Evolutionary conservation across 2,329 filamentous ascomycete species (phyloP), one percentile per base, ranked within the genome.

Genomic region (Ophiostoma himal-ulmi): DNA sequence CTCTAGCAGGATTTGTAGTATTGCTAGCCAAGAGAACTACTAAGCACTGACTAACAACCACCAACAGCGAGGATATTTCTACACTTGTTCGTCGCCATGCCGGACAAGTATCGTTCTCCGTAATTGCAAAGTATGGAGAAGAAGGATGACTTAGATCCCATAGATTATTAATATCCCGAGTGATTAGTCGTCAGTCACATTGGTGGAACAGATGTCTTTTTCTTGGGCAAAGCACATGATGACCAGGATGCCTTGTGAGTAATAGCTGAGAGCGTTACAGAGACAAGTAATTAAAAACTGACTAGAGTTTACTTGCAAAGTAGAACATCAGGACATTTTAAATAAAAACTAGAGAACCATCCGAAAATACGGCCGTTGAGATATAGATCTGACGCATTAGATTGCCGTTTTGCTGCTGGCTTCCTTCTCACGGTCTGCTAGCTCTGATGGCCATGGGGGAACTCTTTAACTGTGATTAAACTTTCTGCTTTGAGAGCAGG

Each of bases 361-460:
- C 57, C 57, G 57, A 62, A 62, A 60, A 34, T 17, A 62, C 57
- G 57, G 52, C 52, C 52, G 57, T 62, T 30, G 26, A 13, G 57
- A 57, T 60, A 60, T 60, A 36, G 26, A 62, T 30, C 57, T 34
- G 62, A 36, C 62, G 62, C 62, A 65, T 37, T 65, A 39, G 41
- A 65, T 65, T 65, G 62, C 62, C 62, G 62, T 41, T 65, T 65
- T 65, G 36, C 26, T 62, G 22, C 57, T 62, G 57, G 57, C 60
- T 34, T 36, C 6, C 26, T 64, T 60, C 10, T 54, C 13, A 13
- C 62, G 2, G 17, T 20, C 34, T 36, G 60, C 60, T 34, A 62
- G 57, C 26, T 30, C 30, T 26, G 17, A 48, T 48, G 44, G 44
- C 6, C 44, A 39, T 39, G 37, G 37, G 13, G 44, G 8, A 44